Conservation (phyloP, 441 rosid genomes). For the Adansonia gregorii region DNA sequence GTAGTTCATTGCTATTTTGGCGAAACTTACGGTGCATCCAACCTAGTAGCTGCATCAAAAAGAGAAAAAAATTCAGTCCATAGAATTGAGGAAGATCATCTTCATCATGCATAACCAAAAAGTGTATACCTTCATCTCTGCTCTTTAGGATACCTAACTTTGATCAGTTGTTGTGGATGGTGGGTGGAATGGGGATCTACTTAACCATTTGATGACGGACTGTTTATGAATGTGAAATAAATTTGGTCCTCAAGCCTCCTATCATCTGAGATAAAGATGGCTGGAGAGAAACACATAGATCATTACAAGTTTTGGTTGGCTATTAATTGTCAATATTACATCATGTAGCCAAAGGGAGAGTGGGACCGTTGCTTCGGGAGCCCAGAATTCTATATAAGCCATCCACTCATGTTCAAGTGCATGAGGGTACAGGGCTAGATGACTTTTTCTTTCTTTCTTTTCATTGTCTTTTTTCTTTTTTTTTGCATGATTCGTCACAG, state of each 20-base stretch:
- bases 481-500: conserved; percentile 24
- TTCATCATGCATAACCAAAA: not conserved
- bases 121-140: conserved; percentile 57
- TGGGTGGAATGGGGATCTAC: conserved; percentile 23
- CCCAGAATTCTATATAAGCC: conserved; percentile 13
- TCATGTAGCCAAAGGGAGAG: conserved; percentile 47
- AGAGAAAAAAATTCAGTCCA: conserved; percentile 13
- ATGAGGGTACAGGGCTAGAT: conserved; percentile 16
- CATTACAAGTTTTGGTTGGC: conserved; percentile 58
- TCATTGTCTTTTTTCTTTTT: not conserved
- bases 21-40: conserved; percentile 89
- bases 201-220: conserved; percentile 28
- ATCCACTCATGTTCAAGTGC: conserved; percentile 23
- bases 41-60: conserved; percentile 64
- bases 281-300: conserved; percentile 62
- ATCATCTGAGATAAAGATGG: conserved; percentile 41
- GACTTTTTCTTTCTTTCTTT: conserved; percentile 21
- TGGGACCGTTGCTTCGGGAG: conserved; percentile 48
- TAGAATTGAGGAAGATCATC: conserved; percentile 7
- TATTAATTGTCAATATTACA: conserved; percentile 46
- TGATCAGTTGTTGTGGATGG: conserved; percentile 27
- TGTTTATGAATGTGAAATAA: conserved; percentile 35
- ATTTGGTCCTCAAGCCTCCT: conserved; percentile 30
- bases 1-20: conserved; percentile 57
- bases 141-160: conserved; percentile 29